These are phyloP conservation scores for Aspergillus sergii DNA, from an alignment of 2,329 filamentous ascomycete genomes.

Conservation along the genomic window DNA sequence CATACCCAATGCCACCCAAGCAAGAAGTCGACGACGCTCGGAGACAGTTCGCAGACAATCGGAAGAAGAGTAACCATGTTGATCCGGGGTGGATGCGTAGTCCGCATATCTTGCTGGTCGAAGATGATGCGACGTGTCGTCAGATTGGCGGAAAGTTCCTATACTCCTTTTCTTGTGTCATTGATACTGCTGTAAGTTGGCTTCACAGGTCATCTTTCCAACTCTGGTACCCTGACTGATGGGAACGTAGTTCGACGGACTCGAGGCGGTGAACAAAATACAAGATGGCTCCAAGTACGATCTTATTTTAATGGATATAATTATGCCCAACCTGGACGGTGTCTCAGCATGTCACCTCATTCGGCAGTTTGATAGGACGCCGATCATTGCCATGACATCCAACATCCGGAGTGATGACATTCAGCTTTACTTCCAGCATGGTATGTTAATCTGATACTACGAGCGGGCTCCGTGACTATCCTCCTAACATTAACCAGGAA, in stretches of 20 bases:
- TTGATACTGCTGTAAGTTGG: conserved; percentile 63
- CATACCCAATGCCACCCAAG: conserved; percentile 76
- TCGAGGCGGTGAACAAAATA: conserved; percentile 89
- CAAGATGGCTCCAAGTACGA: conserved; percentile 66
- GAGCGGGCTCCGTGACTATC: neutral
- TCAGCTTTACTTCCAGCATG: conserved; percentile 94
- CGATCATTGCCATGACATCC: conserved; percentile 97
- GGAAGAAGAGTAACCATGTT: conserved; percentile 63
- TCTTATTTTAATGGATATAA: conserved; percentile 86
- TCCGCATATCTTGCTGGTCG: conserved; percentile 86
- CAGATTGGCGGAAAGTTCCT: conserved; percentile 69
- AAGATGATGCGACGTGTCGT: conserved; percentile 72
- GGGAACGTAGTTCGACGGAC: conserved; percentile 71
- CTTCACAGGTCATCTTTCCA: neutral
- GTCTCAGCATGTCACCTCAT: conserved; percentile 94
- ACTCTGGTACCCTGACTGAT: conserved; percentile 9
- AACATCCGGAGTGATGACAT: conserved; percentile 97
- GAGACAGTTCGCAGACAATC: conserved; percentile 51
- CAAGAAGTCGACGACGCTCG: conserved; percentile 54
- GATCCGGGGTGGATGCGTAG: conserved; percentile 67
- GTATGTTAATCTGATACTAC: conserved; percentile 55
- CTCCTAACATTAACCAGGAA: conserved; percentile 61
- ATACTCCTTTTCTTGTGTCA: conserved; percentile 64
- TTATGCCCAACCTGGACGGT: conserved; percentile 95
- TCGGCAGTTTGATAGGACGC: conserved; percentile 78